Percentiles rank a stretch among this genome's conserved stretches.
Evolutionary conservation across 345 rosid species (phyloP).

Genomic region (Linum tenue): DNA sequence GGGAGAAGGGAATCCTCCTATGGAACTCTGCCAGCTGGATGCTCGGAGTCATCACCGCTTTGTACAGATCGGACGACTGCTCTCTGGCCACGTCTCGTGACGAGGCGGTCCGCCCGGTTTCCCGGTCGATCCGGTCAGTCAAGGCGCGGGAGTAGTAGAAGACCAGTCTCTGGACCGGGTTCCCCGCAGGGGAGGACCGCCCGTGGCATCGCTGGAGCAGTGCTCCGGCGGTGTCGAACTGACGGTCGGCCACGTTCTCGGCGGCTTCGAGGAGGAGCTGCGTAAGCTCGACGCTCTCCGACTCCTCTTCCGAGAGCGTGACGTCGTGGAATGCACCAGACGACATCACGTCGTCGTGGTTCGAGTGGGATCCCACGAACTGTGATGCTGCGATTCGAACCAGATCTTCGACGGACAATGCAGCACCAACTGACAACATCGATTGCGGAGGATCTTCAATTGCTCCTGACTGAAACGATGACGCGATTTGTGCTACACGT

Average conservation of each 20-base stretch:
- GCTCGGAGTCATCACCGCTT: constrained; percentile 10
- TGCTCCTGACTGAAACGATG: no score
- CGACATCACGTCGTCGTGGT: background rate
- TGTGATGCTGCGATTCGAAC: constrained; percentile 39
- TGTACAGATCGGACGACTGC: constrained; percentile 10
- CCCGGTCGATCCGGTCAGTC: constrained; percentile 33
- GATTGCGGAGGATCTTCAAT: no score
- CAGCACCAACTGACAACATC: background rate
- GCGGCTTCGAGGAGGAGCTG: constrained; percentile 36
- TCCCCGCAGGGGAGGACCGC: constrained; percentile 27
- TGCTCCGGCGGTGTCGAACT: constrained; percentile 32
- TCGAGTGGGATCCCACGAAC: constrained; percentile 22
- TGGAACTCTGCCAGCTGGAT: constrained; percentile 16
- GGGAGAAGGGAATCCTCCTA: constrained; percentile 26
- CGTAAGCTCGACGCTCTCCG: constrained; percentile 29
- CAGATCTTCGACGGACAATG: constrained; percentile 31
- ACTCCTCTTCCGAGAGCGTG: constrained; percentile 25
- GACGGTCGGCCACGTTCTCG: constrained; percentile 28
- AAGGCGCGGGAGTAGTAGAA: constrained; percentile 38
- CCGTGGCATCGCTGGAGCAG: constrained; percentile 27
- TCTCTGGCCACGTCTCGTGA: constrained; percentile 5
- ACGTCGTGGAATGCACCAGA: background rate
- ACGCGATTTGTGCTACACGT: no score
- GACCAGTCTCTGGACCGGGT: constrained; percentile 34
- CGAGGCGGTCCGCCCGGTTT: constrained; percentile 20